A percentile compares a stretch with the other conserved stretches of the same genome.
These are phyloP conservation scores for Rauvolfia tetraphylla DNA, from an alignment of 257 asterid species.

Conservation along the genomic window DNA sequence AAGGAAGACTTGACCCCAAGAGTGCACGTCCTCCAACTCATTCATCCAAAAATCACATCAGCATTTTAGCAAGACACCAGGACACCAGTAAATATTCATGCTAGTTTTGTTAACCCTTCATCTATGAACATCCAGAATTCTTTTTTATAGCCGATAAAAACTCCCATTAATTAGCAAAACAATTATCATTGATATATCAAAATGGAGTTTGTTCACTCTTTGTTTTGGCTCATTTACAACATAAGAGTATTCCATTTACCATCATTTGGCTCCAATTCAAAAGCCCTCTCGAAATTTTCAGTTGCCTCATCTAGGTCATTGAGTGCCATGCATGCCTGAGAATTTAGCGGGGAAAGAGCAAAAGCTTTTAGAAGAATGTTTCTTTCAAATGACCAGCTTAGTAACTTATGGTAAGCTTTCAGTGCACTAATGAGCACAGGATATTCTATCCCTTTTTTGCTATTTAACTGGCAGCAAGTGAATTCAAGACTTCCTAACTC, in stretches of 20 bases:
- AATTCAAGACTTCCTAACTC: background rate
- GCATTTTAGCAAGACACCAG: background rate
- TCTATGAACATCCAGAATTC: background rate
- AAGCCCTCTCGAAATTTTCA: constrained; percentile 39
- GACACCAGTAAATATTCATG: background rate
- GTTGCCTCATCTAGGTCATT: constrained; percentile 35
- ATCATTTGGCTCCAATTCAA: constrained; percentile 35
- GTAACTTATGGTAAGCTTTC: background rate
- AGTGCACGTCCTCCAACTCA: background rate
- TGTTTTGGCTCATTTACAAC: background rate
- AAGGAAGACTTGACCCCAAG: background rate
- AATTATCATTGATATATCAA: background rate
- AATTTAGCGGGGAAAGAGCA: constrained; percentile 12
- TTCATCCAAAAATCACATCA: background rate
- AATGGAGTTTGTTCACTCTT: background rate
- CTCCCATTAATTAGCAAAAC: background rate
- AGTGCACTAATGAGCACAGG: background rate
- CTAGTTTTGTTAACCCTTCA: too few relatives aligned
- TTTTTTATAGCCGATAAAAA: background rate
- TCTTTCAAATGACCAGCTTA: background rate
- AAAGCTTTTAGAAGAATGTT: background rate
- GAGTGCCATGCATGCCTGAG: constrained; percentile 44
- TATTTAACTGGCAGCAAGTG: background rate
- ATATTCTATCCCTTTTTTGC: background rate
- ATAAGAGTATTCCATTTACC: constrained; percentile 19